A percentile compares a stretch with the other conserved stretches of the same genome.
phyloP scores from a whole-genome alignment of 345 rosid genomes.

The Boechera divaricarpa region DNA sequence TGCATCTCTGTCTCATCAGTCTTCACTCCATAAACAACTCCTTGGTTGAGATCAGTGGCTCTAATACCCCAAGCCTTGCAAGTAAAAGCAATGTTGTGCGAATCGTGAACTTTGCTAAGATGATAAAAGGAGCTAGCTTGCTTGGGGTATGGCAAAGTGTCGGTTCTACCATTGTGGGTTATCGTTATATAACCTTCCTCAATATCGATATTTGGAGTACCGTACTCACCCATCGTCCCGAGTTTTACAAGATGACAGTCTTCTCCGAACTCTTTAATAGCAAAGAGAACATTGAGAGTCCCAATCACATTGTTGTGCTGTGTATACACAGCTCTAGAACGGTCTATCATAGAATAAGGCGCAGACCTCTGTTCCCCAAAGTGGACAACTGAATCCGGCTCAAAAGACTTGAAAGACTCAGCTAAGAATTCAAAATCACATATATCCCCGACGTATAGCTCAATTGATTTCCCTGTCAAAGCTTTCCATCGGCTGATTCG shows the following conservation, averaged over 20 bases:
- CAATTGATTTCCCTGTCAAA: constrained; percentile 81
- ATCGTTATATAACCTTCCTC: constrained; percentile 97
- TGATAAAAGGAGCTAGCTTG: constrained; percentile 99
- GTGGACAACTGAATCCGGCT: constrained; percentile 94
- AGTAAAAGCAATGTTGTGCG: constrained; percentile 94
- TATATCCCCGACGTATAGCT: constrained; percentile 81
- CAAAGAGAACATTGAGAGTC: constrained; percentile 91
- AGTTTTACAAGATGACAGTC: constrained; percentile 94
- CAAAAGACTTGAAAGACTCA: constrained; percentile 78
- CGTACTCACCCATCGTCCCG: constrained; percentile 99
- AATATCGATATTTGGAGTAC: constrained; percentile 98
- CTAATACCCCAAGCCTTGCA: constrained; percentile 99
- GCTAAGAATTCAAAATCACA: constrained; percentile 94
- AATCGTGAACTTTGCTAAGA: constrained; percentile 97
- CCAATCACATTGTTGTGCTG: constrained; percentile 97
- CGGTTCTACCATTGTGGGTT: constrained; percentile 90
- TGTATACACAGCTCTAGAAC: constrained; percentile 87
- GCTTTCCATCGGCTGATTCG: constrained; percentile 87
- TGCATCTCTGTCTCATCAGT: constrained; percentile 96
- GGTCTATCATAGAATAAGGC: constrained; percentile 97
- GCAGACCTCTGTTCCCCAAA: constrained; percentile 97
- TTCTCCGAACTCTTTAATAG: constrained; percentile 87
- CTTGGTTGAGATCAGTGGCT: constrained; percentile 97
- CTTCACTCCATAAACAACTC: constrained; percentile 93
- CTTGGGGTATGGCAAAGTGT: constrained; percentile 95